Evolutionary conservation across 2,329 filamentous ascomycete genomes (phyloP), one percentile per base, ranked within the genome.

Genomic region (Apiospora arundinis): DNA sequence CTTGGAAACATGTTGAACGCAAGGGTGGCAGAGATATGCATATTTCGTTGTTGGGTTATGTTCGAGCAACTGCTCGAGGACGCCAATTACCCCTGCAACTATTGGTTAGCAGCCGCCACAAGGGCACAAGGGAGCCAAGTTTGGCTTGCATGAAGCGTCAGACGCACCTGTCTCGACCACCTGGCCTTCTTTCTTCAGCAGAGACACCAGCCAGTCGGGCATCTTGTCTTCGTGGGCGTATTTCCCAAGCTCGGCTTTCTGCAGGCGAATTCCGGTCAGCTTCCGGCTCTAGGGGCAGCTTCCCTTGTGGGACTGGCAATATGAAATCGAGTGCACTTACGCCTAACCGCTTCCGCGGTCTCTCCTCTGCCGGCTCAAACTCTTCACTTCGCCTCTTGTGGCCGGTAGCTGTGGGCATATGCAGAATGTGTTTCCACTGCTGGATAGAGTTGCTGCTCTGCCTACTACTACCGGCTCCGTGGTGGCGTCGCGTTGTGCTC

Each of bases 1-100:
- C 77, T 97, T 97, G 69, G 93, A 93, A 37, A 98, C 87, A 77
- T 98, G 95, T 67, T 91, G 87, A 0, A 94, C 92, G 67, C 86
- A 85, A 0, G 92, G 88, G 77, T 95, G 91, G 80, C 95, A 98
- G 45, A 97, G 85, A 77, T 95, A 97, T 7, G 93, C 93, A 74
- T 89, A 89, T 69, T 89, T 85, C 1, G 94, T 92, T 5, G 84
- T 83, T 9, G 82, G 78, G 76, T 93, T 93, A 70, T 92, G 86
- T 52, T 91, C 86, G 60, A 93, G 88, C 14, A 95, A 83, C 73
- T 88, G 87, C 25, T 85, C 82, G 28, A 95, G 82, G 1, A 91
- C 87, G 0, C 89, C 87, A 70, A 95, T 85, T 12, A 94, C 83
- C 16, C 87, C 87, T 80, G 76, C 60, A n/a, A 32, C 42, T 46